Evolutionary conservation across 192 early-diverging fungal genomes (phyloP).

Genomic region (Podila horticola): DNA sequence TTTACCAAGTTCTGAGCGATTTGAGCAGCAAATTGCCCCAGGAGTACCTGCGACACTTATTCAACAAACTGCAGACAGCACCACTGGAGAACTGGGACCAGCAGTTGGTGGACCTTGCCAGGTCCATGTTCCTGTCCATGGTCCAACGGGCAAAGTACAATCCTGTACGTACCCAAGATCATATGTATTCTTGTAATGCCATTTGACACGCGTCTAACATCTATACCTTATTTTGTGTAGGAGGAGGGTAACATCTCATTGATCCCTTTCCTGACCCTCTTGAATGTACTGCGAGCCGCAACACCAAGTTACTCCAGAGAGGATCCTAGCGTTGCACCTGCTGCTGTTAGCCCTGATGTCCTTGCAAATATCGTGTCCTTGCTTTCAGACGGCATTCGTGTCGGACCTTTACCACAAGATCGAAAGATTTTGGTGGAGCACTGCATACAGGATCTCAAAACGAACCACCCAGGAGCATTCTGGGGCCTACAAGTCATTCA

Average conservation of each 20-base stretch:
- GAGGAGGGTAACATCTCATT: constrained; percentile 43
- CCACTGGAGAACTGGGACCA: constrained; percentile 46
- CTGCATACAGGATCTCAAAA: constrained; percentile 51
- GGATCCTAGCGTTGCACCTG: constrained; percentile 16
- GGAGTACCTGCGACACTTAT: constrained; percentile 44
- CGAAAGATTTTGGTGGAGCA: constrained; percentile 25
- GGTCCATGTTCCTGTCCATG: constrained; percentile 39
- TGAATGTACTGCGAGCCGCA: constrained; percentile 55
- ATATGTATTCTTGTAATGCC: not conserved
- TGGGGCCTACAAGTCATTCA: constrained; percentile 55
- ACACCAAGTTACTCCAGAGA: constrained; percentile 26
- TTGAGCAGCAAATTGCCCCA: constrained; percentile 45
- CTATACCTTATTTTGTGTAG: constrained; percentile 7
- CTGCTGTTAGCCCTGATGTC: constrained; percentile 47
- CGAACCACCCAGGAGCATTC: constrained; percentile 54
- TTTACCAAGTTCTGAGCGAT: constrained; percentile 57
- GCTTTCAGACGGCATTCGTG: constrained; percentile 41
- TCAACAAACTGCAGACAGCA: constrained; percentile 51
- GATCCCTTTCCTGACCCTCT: constrained; percentile 51
- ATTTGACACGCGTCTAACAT: not conserved
- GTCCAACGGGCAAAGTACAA: constrained; percentile 42
- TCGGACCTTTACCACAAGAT: constrained; percentile 47
- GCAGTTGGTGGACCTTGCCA: constrained; percentile 35
- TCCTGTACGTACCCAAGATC: constrained; percentile 10
- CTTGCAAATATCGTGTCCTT: constrained; percentile 29